A percentile compares a stretch with the other conserved stretches of the same genome.
Evolutionary conservation across 768 basidiomycete species (phyloP).

Genomic region (Cystofilobasidium ferigula): DNA sequence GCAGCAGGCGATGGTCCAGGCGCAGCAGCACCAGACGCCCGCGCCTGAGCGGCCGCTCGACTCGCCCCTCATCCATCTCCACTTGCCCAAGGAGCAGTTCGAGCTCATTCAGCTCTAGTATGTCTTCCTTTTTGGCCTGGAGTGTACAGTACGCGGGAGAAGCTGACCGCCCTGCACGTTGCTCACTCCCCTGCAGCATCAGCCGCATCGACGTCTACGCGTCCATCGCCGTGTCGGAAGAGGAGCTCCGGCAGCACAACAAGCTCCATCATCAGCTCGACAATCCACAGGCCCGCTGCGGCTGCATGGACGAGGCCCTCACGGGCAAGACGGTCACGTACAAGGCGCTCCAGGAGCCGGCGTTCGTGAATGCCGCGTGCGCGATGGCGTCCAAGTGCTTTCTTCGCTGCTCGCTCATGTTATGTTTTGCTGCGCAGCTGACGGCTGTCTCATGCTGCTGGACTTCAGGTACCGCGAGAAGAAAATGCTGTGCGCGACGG

Average conservation of each 20-base stretch:
- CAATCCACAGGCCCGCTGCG: not conserved
- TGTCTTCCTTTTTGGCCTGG: no score
- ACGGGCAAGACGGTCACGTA: not conserved
- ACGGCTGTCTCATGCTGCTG: not conserved
- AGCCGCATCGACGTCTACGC: conserved; percentile 3
- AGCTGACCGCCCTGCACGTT: no score
- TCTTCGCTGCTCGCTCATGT: not conserved
- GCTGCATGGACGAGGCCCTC: not conserved
- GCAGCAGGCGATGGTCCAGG: not conserved
- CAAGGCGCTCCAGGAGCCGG: not conserved
- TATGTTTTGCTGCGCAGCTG: not conserved
- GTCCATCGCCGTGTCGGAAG: not conserved
- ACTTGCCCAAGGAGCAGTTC: not conserved
- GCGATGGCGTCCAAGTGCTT: not conserved
- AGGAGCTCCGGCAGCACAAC: conserved; percentile 3
- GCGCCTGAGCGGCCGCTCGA: not conserved
- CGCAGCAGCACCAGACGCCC: not conserved
- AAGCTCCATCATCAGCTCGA: conserved; percentile 1
- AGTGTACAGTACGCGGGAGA: no score
- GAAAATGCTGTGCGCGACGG: not conserved
- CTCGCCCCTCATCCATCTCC: not conserved
- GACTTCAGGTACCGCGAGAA: not conserved
- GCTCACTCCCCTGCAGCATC: not conserved
- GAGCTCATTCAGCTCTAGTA: conserved; percentile 1
- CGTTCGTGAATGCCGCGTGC: not conserved